Conservation (phyloP, 75 land plant genomes). For the Adiantum capillusveneris region DNA sequence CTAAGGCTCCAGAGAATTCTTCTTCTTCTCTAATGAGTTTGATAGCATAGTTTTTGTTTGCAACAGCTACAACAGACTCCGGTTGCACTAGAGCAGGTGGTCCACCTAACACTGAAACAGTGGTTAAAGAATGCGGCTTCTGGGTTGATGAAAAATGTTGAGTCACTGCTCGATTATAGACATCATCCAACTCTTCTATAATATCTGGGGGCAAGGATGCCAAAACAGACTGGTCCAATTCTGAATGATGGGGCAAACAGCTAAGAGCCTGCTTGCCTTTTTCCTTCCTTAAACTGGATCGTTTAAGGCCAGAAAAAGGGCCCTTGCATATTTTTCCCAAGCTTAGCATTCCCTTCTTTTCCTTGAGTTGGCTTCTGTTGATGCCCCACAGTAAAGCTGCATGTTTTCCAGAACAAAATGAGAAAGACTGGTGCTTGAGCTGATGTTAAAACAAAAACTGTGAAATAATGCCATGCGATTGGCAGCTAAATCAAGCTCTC, state of each 20-base stretch:
- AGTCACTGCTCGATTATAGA: constrained; percentile 40
- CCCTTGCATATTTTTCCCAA: neutral
- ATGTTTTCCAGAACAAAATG: no score
- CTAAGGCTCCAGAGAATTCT: no score
- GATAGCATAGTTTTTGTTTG: no score
- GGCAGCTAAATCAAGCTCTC: no score
- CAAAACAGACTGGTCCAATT: constrained; percentile 58
- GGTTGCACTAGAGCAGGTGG: no score
- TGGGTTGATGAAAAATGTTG: constrained; percentile 8
- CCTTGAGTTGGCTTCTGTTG: constrained; percentile 9
- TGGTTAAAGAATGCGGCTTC: no score
- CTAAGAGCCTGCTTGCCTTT: constrained; percentile 1
- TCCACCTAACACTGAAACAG: no score
- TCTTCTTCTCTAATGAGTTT: no score
- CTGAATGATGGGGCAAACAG: constrained; percentile 40
- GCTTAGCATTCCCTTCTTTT: constrained; percentile 1
- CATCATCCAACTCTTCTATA: constrained; percentile 54
- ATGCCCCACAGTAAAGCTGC: neutral
- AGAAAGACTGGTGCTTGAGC: no score
- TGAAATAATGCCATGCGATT: no score
- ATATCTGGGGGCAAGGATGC: constrained; percentile 70
- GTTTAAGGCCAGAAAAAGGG: neutral
- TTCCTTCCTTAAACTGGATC: neutral
- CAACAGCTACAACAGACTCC: no score
- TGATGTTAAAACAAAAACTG: no score